Conservation (phyloP, 441 rosid genomes). For the Euphorbia schlechtendalii region DNA sequence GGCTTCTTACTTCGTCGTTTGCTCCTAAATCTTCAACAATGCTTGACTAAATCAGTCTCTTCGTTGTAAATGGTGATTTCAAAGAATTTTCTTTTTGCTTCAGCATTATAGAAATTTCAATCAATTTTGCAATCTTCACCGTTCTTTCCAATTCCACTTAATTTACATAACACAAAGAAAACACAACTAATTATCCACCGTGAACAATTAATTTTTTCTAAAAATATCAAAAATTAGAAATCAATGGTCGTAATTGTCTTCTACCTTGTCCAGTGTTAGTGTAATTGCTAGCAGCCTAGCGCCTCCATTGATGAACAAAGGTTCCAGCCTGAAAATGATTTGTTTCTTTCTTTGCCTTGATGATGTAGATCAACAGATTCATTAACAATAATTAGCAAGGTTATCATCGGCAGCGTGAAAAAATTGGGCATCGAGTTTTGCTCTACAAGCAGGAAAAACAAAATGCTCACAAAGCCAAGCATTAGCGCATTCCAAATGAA, state of each 20-base stretch:
- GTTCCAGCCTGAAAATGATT: background rate
- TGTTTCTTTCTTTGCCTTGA: too few relatives aligned
- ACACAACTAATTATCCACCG: too few relatives aligned
- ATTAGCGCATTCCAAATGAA: constrained; percentile 67
- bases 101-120: too few relatives aligned
- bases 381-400: constrained; percentile 7
- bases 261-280: too few relatives aligned
- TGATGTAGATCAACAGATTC: too few relatives aligned
- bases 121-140: too few relatives aligned
- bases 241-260: background rate
- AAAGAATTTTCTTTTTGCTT: too few relatives aligned
- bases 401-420: constrained; percentile 11
- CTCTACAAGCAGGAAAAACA: constrained; percentile 63
- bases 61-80: too few relatives aligned
- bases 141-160: too few relatives aligned
- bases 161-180: background rate
- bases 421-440: constrained; percentile 32
- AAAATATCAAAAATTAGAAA: constrained; percentile 3
- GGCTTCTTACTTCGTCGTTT: too few relatives aligned
- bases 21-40: too few relatives aligned
- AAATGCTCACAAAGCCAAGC: constrained; percentile 59
- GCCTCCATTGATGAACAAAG: background rate
- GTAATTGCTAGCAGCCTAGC: background rate
- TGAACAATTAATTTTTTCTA: background rate
- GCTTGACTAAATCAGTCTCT: too few relatives aligned